Base-by-base conservation (phyloP, 768 basidiomycete species). In the Macrolepiota fuliginosa region DNA sequence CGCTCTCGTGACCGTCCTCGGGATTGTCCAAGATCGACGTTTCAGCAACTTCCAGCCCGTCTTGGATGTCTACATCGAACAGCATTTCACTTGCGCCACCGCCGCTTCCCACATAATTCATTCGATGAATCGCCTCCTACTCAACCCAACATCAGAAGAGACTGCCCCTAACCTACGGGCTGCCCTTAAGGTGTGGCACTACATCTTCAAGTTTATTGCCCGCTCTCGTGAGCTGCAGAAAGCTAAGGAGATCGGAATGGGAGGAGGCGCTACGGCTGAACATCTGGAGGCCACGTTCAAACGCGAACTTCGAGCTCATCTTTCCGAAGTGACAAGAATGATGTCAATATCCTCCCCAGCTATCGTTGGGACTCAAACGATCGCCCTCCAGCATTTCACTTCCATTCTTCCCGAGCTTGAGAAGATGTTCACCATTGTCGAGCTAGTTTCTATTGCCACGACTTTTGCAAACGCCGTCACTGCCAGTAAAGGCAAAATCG, bases 1-100 rank as follows among this genome's bases (percentile, higher is more conserved):
- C 66, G 91, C 92, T 1, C 83, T 98, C 13, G 90, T 98, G 56
- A 92, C 88, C 3, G 90, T 98, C 12, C 88, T 98, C 11, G 90
- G 92, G 3, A 95, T 98, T 63, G 88, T 95, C 12, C 91, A 94
- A 67, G 96, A 98, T 73, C 85, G 96, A 32, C 85, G 96, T 27
- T 98, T 98, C 81, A 91, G 88, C 73, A 94, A 96, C 73, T 98
- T 98, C 80, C 89, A 92, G 66, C 89, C 93, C 1, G 94, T 96
- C 4, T 79, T 98, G 62, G 94, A 97, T 68, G 87, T 94, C 24
- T 98, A 98, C 72, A 94, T 98, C 68, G 89, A 92, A 68, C 79
- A 87, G 58, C 94, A 98, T 67, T 98, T 96, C 77, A 85, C 76
- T 63, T 92, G 86, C 68, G 84, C 91, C 3, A 74, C 87, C 10